Base-by-base conservation (phyloP, 257 asterid species). In the Solanum boliviense region DNA sequence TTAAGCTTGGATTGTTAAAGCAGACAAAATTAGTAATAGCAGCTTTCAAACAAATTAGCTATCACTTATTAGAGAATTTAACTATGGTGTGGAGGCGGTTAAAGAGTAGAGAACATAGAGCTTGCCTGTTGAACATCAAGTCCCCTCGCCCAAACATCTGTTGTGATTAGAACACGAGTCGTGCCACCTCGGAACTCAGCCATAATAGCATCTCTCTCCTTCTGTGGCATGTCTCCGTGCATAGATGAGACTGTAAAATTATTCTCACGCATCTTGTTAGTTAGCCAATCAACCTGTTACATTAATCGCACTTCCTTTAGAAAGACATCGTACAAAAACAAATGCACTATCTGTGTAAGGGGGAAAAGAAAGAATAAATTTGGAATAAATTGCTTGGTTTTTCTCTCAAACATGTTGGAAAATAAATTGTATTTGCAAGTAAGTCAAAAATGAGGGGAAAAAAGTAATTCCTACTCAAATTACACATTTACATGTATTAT, bases 181-280 rank as follows among this genome's bases (percentile, higher is more conserved):
- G 92, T 92, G 72, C 99, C 98, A 25, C 93, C 90, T 39, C 98
- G 94, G 68, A 97, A 97, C 89, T 97, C 98, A 4, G 76, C 93
- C 99, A 96, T 96, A 73, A 97, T 96, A 76, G 98, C 98, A 90
- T 97, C 99, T 23, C 99, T 92, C 90, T 96, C 99, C 93, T 93
- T 96, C 88, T 97, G 99, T 34, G 99, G 99, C 99, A 97, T 96
- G 90, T 97, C 99, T 65, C 99, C 99, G 29, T 97, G 99, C 99
- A 97, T 97, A 20, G 98, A 94, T 10, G 99, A 97, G 86, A 97
- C 98, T 3, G 99, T 97, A 78, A 97, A 97, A 89, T 96, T 96
- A 89, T 91, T 92, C 84, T 94, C 98, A 5, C 96, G 95, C 99
- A 95, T 96, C 94, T 95, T 94, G 86, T 94, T 97, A 3, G 98